These are phyloP conservation scores for Marvania coccoides DNA, from an alignment of 139 green algal genomes.

Conservation along the genomic window DNA sequence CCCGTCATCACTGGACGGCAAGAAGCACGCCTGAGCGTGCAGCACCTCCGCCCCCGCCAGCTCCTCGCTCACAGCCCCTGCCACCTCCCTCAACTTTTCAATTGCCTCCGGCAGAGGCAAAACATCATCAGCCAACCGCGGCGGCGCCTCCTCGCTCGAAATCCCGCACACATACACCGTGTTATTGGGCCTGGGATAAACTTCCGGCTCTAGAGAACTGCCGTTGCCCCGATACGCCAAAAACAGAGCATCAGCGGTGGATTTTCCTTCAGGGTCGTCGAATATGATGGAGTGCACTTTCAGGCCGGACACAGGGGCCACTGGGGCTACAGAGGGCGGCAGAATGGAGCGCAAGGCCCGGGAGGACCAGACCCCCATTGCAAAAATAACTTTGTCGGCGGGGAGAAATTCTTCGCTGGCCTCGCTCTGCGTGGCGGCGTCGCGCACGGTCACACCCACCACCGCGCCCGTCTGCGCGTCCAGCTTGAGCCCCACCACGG, in stretches of 20 bases:
- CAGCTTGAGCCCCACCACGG: slow-evolving; percentile 34
- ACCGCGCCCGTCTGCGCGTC: slow-evolving; percentile 18
- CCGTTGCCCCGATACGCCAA: slow-evolving; percentile 19
- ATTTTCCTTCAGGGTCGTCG: slow-evolving; percentile 10
- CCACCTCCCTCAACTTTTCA: slow-evolving; percentile 7
- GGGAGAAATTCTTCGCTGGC: neutral
- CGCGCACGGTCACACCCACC: slow-evolving; percentile 7
- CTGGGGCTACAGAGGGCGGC: slow-evolving; percentile 30
- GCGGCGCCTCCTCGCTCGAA: slow-evolving; percentile 30
- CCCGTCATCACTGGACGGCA: slow-evolving; percentile 48
- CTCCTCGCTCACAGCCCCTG: slow-evolving; percentile 5
- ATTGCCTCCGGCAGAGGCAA: slow-evolving; percentile 11
- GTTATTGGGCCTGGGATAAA: slow-evolving; percentile 71
- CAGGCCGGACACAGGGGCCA: slow-evolving; percentile 35
- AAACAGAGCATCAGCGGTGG: slow-evolving; percentile 44
- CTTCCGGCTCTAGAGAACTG: slow-evolving; percentile 52
- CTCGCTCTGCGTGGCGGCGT: neutral
- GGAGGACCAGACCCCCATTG: slow-evolving; percentile 66
- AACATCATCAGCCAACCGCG: slow-evolving; percentile 37
- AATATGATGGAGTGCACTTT: slow-evolving; percentile 75
- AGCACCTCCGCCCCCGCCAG: slow-evolving; percentile 30
- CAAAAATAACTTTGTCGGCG: slow-evolving; percentile 62
- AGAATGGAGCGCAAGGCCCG: slow-evolving; percentile 47
- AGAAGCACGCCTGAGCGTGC: slow-evolving; percentile 59
- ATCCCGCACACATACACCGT: slow-evolving; percentile 72